Conservation (phyloP, 495 filamentous ascomycete genomes). For the Talaromyces trachyspermus region DNA sequence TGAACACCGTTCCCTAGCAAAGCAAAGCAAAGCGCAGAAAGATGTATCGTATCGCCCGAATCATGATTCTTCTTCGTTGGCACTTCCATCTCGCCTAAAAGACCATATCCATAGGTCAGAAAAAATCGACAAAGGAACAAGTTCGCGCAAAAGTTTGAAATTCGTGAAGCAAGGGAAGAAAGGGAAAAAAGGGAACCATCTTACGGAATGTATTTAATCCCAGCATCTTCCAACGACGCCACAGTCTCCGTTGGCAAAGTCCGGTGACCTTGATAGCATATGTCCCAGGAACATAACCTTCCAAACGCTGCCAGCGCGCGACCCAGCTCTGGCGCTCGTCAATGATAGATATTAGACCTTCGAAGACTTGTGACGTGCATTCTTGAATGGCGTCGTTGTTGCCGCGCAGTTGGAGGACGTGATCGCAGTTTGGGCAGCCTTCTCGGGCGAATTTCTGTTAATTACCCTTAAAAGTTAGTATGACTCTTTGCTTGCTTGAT, state of each 20-base stretch:
- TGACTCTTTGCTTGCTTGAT: not conserved
- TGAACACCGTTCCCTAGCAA: not conserved
- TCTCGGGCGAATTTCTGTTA: conserved; percentile 66
- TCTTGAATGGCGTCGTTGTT: conserved; percentile 74
- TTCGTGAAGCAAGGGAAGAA: not conserved
- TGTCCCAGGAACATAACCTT: conserved; percentile 74
- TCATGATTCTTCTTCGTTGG: conserved; percentile 37
- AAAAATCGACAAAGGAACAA: too few relatives aligned
- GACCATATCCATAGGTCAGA: too few relatives aligned
- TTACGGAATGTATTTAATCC: conserved; percentile 61
- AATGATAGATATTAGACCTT: conserved; percentile 76
- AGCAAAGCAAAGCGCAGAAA: not conserved
- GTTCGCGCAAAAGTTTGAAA: not conserved
- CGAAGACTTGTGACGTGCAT: conserved; percentile 92
- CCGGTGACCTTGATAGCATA: conserved; percentile 90
- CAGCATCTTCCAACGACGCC: conserved; percentile 57
- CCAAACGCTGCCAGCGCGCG: conserved; percentile 86
- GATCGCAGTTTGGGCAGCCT: conserved; percentile 95
- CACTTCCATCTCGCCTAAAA: conserved; percentile 43
- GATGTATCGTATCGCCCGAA: not conserved
- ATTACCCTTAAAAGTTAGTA: not conserved
- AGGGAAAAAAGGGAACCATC: conserved; percentile 11
- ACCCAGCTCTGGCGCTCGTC: conserved; percentile 80
- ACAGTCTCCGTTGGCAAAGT: conserved; percentile 60
- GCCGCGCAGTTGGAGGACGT: conserved; percentile 72